Evolutionary conservation across 2,329 filamentous ascomycete species (phyloP).

Genomic region (Phyllachora maydis): DNA sequence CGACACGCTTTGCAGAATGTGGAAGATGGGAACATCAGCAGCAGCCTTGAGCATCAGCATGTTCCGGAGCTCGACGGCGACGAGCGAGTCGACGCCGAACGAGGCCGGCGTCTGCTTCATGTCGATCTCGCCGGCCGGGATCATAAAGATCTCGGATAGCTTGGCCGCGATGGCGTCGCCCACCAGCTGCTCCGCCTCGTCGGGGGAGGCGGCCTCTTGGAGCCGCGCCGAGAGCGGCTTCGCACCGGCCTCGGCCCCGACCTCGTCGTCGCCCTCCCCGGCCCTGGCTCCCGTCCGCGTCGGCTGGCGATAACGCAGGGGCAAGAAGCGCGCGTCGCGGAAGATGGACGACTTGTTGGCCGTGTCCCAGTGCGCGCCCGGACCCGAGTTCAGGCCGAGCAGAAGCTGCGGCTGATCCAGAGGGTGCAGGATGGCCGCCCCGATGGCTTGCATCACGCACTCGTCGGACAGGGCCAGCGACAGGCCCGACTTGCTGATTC

Average conservation of each 20-base stretch:
- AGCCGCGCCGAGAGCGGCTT: constrained; percentile 2
- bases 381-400: constrained; percentile 6
- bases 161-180: constrained; percentile 8
- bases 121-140: constrained; percentile 11
- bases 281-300: not conserved
- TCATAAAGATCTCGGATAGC: constrained; percentile 12
- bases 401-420: constrained; percentile 4
- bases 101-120: constrained; percentile 9
- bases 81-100: constrained; percentile 18
- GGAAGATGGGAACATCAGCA: constrained; percentile 14
- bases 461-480: constrained; percentile 5
- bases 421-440: constrained; percentile 4
- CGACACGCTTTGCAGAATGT: constrained; percentile 12
- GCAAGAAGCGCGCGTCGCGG: constrained; percentile 5
- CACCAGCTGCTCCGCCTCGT: constrained; percentile 8
- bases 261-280: not conserved
- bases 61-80: constrained; percentile 20
- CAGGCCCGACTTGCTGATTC: constrained; percentile 4
- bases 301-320: constrained; percentile 3
- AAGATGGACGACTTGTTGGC: too few relatives aligned
- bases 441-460: constrained; percentile 6
- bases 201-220: constrained; percentile 3
- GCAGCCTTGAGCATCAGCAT: constrained; percentile 16
- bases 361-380: constrained; percentile 2
- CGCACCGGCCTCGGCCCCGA: not conserved